Evolutionary conservation across 2,329 filamentous ascomycete genomes (phyloP).

Genomic region (Pseudogymnoascus sp.): DNA sequence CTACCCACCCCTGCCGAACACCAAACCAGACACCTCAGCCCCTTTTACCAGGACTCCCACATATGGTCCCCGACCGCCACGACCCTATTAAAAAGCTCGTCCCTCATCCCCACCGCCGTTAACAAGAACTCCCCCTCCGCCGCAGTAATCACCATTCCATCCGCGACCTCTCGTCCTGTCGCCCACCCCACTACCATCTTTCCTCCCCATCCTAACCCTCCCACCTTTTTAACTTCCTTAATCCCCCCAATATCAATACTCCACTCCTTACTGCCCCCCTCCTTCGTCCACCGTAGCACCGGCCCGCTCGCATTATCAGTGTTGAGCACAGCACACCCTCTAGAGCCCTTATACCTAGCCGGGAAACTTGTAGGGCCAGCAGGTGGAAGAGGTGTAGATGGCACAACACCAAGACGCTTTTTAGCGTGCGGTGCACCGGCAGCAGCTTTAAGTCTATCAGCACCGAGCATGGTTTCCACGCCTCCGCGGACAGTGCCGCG

Average conservation of each 20-base stretch:
- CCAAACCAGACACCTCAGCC: neutral
- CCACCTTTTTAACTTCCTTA: constrained; percentile 67
- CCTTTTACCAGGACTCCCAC: constrained; percentile 65
- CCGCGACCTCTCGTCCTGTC: constrained; percentile 63
- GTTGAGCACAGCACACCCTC: constrained; percentile 62
- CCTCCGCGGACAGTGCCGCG: constrained; percentile 63
- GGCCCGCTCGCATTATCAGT: constrained; percentile 60
- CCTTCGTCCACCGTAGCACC: constrained; percentile 44
- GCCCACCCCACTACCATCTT: constrained; percentile 79
- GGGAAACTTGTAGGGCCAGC: constrained; percentile 72
- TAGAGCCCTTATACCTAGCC: constrained; percentile 61
- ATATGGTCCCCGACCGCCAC: constrained; percentile 72
- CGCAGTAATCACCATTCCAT: constrained; percentile 58
- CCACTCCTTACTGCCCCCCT: constrained; percentile 46
- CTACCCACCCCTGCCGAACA: neutral
- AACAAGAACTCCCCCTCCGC: constrained; percentile 50
- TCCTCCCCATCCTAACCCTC: constrained; percentile 77
- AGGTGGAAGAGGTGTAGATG: constrained; percentile 35
- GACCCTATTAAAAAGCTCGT: constrained; percentile 75
- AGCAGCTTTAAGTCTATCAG: constrained; percentile 64
- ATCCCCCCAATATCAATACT: constrained; percentile 65
- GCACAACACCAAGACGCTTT: constrained; percentile 64
- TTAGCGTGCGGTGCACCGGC: constrained; percentile 54
- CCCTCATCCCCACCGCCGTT: constrained; percentile 64
- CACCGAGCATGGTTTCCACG: constrained; percentile 64